Base-by-base conservation (phyloP, 2,329 filamentous ascomycete genomes). In the Stachybotrys chlorohalonatus region DNA sequence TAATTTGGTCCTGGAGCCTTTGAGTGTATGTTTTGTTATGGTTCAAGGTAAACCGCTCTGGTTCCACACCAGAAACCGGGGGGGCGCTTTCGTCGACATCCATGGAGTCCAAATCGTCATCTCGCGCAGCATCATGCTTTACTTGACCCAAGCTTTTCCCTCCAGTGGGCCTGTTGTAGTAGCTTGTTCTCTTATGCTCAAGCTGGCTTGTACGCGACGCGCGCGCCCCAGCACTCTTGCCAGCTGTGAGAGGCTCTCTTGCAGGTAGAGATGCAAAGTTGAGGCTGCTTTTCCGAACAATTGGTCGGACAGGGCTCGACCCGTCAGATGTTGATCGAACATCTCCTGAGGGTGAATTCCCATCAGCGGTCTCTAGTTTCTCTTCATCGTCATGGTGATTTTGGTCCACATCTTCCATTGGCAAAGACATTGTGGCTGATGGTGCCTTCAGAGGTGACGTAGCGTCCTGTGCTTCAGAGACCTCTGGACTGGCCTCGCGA, bases 1-100 rank as follows among this genome's bases (percentile, higher is more conserved):
- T 95, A 63, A 99, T 97, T 63, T 92, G 90, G 63, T 97, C 93
- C 60, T 96, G 91, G 15, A 99, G 77, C 48, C 89, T 81, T 68
- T 97, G 92, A 0, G 94, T 96, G n/a, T 94, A 95, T 0, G 90
- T 92, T 68, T 95, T 95, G 70, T 85, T 90, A 64, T 93, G 86
- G 1, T 71, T 68, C 15, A 63, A 36, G 1, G 63, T 62, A 15
- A 76, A 72, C 8, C 68, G 68, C 46, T 78, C 76, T 1, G 74
- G 72, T 30, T 83, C 78, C 36, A 75, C 69, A 24, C 54, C 24
- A 11, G 63, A 60, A 4, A 62, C 59, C 3, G 64, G 62, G 16
- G 68, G 63, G 5, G 74, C 65, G n/a, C 75, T 66, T n/a, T 75
- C 71, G 54, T 80, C 73, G 54, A 76, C 62, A 47, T 84, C 76